Evolutionary conservation across 176 grass and related monocot species (phyloP).

Genomic region (Thinopyrum elongatum): DNA sequence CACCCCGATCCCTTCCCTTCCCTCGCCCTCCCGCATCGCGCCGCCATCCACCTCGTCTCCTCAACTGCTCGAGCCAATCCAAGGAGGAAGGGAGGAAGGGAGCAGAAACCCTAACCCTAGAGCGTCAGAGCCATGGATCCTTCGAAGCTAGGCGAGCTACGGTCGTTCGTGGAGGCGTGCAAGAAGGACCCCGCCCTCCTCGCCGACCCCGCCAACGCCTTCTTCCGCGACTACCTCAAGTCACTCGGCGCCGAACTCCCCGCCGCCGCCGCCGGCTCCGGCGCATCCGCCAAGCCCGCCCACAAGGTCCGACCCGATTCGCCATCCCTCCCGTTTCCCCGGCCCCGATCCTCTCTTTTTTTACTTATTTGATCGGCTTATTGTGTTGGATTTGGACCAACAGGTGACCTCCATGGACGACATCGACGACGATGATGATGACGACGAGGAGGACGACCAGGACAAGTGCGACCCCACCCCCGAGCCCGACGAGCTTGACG

Average conservation of each 20-base stretch:
- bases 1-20: too few relatives aligned
- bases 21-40: too few relatives aligned
- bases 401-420: constrained; percentile 67
- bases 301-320: neutral
- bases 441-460: constrained; percentile 34
- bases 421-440: constrained; percentile 28
- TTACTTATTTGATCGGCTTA: neutral
- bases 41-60: too few relatives aligned
- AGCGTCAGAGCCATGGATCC: neutral
- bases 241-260: constrained; percentile 74
- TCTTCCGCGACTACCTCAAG: constrained; percentile 87
- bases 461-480: constrained; percentile 49
- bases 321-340: too few relatives aligned
- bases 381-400: neutral
- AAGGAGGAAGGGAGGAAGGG: too few relatives aligned
- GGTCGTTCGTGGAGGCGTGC: constrained; percentile 71
- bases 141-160: neutral
- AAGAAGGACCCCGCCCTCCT: constrained; percentile 68
- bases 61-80: too few relatives aligned
- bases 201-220: constrained; percentile 67
- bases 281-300: neutral
- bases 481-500: constrained; percentile 84
- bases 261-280: constrained; percentile 25
- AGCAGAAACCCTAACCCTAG: neutral
- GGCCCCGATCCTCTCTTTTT: neutral